Evolutionary conservation across 129 eudicot species (phyloP).

Genomic region (Solidago caesia): DNA sequence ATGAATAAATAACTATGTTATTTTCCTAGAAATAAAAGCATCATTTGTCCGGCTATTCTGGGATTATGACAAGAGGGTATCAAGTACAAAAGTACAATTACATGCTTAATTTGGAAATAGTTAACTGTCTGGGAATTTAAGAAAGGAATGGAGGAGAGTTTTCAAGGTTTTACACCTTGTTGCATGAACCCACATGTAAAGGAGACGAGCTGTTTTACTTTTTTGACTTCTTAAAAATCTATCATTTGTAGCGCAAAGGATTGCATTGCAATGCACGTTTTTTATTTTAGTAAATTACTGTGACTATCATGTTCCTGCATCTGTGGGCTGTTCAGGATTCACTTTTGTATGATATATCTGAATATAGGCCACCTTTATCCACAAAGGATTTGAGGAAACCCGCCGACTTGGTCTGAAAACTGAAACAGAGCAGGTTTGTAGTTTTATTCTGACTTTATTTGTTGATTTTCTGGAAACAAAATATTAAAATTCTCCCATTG

Average conservation of each 20-base stretch:
- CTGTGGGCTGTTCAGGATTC: background rate
- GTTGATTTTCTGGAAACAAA: background rate
- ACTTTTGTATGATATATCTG: constrained; percentile 27
- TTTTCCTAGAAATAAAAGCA: background rate
- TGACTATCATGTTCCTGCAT: constrained; percentile 21
- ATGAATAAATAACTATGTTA: background rate
- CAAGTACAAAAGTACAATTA: background rate
- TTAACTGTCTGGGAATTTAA: background rate
- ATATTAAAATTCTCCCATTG: constrained; percentile 1
- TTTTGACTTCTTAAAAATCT: too few relatives aligned
- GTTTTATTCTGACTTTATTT: background rate
- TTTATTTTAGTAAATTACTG: constrained; percentile 1
- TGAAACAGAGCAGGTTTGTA: constrained; percentile 83
- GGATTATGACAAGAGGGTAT: background rate
- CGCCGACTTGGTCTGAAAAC: constrained; percentile 89
- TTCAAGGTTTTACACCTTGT: background rate
- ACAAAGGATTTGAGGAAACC: constrained; percentile 97
- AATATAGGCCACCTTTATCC: constrained; percentile 80
- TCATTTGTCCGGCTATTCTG: background rate
- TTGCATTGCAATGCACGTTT: background rate
- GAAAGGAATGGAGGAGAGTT: background rate
- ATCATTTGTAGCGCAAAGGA: too few relatives aligned
- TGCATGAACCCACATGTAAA: background rate
- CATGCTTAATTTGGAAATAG: background rate
- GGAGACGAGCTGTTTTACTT: too few relatives aligned